A percentile compares a stretch with the other conserved stretches of the same genome.
These are phyloP conservation scores for Botryotinia globosa DNA, from an alignment of 2,329 filamentous ascomycete genomes.

Conservation along the genomic window DNA sequence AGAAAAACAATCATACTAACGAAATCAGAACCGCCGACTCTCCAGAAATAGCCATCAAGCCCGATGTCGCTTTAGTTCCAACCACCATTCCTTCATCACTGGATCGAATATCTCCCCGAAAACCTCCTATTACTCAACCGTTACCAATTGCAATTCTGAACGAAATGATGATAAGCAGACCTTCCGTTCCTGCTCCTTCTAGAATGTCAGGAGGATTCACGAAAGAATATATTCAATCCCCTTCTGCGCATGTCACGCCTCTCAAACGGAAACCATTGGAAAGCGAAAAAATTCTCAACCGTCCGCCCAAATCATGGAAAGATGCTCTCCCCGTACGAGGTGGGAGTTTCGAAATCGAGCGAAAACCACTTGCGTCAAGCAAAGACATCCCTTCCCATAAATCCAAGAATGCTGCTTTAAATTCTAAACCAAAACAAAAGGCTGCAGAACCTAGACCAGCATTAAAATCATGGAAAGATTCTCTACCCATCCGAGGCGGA, in stretches of 20 bases:
- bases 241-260: constrained; percentile 14
- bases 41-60: constrained; percentile 29
- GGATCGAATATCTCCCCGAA: constrained; percentile 27
- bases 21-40: constrained; percentile 29
- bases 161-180: constrained; percentile 23
- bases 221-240: neutral
- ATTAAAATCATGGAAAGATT: constrained; percentile 4
- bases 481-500: neutral
- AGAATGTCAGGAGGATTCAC: neutral
- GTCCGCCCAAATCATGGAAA: neutral
- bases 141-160: constrained; percentile 27
- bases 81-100: constrained; percentile 29
- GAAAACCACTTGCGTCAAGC: neutral
- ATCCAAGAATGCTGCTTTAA: accelerated
- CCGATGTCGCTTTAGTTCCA: constrained; percentile 30
- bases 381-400: neutral
- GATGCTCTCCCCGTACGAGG: neutral
- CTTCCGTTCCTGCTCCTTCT: constrained; percentile 15
- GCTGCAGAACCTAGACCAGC: neutral
- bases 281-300: neutral
- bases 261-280: constrained; percentile 19
- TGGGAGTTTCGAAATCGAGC: constrained; percentile 1
- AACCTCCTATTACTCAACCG: constrained; percentile 27
- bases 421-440: neutral
- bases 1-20: constrained; percentile 14